Evolutionary conservation across 1,139 yeast genomes (phyloP).

Genomic region (Meyerozyma smithsonii): DNA sequence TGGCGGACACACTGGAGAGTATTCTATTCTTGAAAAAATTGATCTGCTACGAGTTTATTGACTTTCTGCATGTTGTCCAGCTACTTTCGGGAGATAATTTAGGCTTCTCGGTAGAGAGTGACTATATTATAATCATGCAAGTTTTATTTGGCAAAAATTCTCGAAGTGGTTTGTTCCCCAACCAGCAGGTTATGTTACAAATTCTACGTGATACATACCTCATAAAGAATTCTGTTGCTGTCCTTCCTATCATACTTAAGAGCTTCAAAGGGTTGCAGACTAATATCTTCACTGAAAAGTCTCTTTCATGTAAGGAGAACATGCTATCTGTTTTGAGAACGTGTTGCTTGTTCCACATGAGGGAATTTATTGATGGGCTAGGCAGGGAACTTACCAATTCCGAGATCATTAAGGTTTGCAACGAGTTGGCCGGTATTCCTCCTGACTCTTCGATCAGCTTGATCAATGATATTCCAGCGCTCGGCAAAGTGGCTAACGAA

Average conservation of each 20-base stretch:
- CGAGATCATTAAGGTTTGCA: slow-evolving; percentile 1
- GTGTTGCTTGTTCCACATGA: background rate
- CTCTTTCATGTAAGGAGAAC: background rate
- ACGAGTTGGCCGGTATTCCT: slow-evolving; percentile 7
- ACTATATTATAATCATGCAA: background rate
- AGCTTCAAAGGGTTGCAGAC: background rate
- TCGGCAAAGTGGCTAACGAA: slow-evolving; percentile 29
- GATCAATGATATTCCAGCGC: slow-evolving; percentile 20
- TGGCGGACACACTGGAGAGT: background rate
- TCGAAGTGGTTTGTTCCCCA: background rate
- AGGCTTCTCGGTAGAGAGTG: background rate
- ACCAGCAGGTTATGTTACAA: background rate
- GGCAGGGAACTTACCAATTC: background rate
- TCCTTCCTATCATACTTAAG: background rate
- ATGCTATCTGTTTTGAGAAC: slow-evolving; percentile 1
- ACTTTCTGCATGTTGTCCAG: slow-evolving; percentile 4
- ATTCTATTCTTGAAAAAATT: slow-evolving; percentile 4
- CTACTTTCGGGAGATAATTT: background rate
- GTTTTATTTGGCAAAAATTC: background rate
- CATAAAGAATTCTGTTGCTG: background rate
- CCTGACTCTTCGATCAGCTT: slow-evolving; percentile 19
- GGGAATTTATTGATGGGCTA: background rate
- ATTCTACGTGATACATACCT: background rate
- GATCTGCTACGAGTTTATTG: slow-evolving; percentile 7
- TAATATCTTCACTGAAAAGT: background rate